A percentile compares a stretch with the other conserved stretches of the same genome.
phyloP scores from a whole-genome alignment of 2,329 filamentous ascomycete genomes.

The Decorospora gaudefroyi region DNA sequence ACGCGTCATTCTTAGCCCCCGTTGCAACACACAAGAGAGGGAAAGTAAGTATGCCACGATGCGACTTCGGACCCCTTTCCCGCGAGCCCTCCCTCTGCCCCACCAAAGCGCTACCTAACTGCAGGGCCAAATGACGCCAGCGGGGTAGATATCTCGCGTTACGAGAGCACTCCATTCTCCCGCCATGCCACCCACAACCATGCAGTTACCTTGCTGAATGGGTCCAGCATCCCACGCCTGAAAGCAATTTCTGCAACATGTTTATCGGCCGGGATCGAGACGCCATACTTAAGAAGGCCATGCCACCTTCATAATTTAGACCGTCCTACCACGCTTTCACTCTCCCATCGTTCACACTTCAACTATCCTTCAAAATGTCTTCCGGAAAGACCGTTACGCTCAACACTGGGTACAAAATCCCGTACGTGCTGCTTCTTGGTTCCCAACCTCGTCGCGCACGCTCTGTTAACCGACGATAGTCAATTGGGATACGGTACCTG shows the following conservation, averaged over 20 bases:
- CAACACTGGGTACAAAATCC: constrained; percentile 54
- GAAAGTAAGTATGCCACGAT: too few relatives aligned
- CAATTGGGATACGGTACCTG: constrained; percentile 46
- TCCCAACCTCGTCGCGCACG: background rate
- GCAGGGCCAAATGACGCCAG: constrained; percentile 23
- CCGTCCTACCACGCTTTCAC: background rate
- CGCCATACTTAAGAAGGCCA: constrained; percentile 21
- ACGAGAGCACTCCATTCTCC: constrained; percentile 32
- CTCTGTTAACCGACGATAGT: constrained; percentile 50
- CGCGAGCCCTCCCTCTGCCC: too few relatives aligned
- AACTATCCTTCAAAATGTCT: constrained; percentile 30
- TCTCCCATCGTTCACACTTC: constrained; percentile 1
- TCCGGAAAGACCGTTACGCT: constrained; percentile 46
- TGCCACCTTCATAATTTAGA: constrained; percentile 9
- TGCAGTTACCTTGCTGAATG: constrained; percentile 20
- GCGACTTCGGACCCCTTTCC: too few relatives aligned
- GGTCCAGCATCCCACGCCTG: constrained; percentile 19
- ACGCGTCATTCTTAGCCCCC: too few relatives aligned
- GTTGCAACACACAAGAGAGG: too few relatives aligned
- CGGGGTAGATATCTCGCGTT: constrained; percentile 28
- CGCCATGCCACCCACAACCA: constrained; percentile 25
- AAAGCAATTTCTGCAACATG: constrained; percentile 19
- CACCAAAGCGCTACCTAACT: background rate
- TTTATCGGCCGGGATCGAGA: constrained; percentile 7
- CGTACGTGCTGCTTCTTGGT: constrained; percentile 47